A percentile compares a stretch with the other conserved stretches of the same genome.
Evolutionary conservation across 78 protist species (phyloP).

Genomic region (Paratrimastix pyriformis): DNA sequence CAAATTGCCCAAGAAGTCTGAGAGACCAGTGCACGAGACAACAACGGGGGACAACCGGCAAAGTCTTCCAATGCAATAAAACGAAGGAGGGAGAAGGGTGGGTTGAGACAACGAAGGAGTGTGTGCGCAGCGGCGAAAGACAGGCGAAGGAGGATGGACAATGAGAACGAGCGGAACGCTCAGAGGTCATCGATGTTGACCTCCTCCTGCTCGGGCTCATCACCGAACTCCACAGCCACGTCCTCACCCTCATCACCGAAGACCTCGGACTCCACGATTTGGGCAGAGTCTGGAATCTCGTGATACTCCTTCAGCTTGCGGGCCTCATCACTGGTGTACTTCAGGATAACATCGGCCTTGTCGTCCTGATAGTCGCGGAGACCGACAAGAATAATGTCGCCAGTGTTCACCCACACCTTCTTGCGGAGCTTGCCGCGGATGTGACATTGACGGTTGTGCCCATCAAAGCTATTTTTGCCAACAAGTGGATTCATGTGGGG

Average conservation of each 20-base stretch:
- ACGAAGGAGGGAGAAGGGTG: no score
- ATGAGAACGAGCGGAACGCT: no score
- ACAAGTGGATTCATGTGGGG: neutral
- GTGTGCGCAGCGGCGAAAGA: no score
- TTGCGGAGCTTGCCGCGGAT: slow-evolving; percentile 91
- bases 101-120: no score
- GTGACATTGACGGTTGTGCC: slow-evolving; percentile 75
- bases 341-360: slow-evolving; percentile 87
- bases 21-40: no score
- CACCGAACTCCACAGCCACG: neutral
- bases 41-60: no score
- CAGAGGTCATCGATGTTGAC: no score
- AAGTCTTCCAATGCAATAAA: no score
- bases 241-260: slow-evolving; percentile 19
- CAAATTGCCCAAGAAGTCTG: no score
- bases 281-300: slow-evolving; percentile 77
- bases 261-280: slow-evolving; percentile 41
- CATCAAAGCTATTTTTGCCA: slow-evolving; percentile 81
- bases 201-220: no score
- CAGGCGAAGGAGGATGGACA: no score
- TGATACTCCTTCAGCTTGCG: slow-evolving; percentile 65
- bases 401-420: slow-evolving; percentile 56
- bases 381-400: slow-evolving; percentile 84
- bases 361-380: slow-evolving; percentile 89
- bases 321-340: slow-evolving; percentile 89